Base-by-base conservation (phyloP, 768 basidiomycete species). In the Lactarius sp. region DNA sequence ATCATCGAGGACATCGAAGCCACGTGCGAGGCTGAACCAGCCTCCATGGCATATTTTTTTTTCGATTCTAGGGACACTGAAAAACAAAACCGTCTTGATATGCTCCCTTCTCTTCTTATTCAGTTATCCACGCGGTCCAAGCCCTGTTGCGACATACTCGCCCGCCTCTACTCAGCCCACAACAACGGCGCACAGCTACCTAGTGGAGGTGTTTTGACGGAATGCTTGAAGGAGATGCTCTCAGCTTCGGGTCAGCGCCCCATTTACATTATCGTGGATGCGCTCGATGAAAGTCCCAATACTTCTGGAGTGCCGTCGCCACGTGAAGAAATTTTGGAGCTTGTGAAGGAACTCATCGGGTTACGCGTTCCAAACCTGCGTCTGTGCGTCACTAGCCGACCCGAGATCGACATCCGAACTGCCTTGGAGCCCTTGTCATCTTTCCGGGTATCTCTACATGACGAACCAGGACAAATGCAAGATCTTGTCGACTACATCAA, bases 251-350 rank as follows among this genome's bases (percentile, higher is more conserved):
- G 22, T 14, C 33, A 44, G 47, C 7, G 6, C 31, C 53, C 37
- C 1, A 47, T 36, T n/a, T 62, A 62, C 54, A 13, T 62, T 10
- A 51, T 58, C 13, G 6, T 59, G 2, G 62, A 63, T 27, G 62
- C 56, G 0, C 31, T 63, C 13, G 62, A 63, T 3, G 62, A 63
- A 18, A 46, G 56, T 14, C 50, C 62, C 6, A 12, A 34, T 4
- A 39, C 34, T 4, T 37, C 56, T n/a, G 55, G 55, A 1, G 20
- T 46, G 2, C 33, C 36, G 18, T 37, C 62, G 1, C 36, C 50
- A 13, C 57, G 62, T 8, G 51, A 50, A 33, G 16, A 6, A 1
- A 41, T 58, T 13, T 31, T 59, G 6, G n/a, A 50, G 10, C 37
- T 62, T 34, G 2, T 56, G 22, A 50, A 54, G 39, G 53, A 62